Evolutionary conservation across 1,139 yeast genomes (phyloP).

Genomic region (Blastobotrys persicus): DNA sequence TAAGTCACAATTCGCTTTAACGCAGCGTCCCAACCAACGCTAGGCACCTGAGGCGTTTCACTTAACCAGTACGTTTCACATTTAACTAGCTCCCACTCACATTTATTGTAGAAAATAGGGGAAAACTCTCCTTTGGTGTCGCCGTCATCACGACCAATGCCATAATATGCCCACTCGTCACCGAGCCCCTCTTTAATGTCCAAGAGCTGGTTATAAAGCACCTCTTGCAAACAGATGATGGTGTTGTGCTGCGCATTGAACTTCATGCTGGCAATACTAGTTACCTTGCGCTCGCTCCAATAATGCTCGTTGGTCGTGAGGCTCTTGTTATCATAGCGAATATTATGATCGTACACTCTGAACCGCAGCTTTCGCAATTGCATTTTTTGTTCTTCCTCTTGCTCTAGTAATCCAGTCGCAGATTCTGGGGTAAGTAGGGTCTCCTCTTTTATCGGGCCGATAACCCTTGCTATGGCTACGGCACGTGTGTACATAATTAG

Average conservation of each 20-base stretch:
- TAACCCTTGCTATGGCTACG: too few relatives aligned
- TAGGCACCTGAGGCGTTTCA: constrained; percentile 39
- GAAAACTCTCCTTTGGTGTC: constrained; percentile 45
- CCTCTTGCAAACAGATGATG: constrained; percentile 56
- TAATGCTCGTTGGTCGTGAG: constrained; percentile 41
- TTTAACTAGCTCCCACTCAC: constrained; percentile 42
- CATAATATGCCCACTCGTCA: constrained; percentile 44
- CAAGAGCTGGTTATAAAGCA: constrained; percentile 48
- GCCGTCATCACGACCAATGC: constrained; percentile 52
- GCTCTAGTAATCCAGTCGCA: not conserved
- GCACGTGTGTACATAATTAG: too few relatives aligned
- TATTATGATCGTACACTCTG: constrained; percentile 53
- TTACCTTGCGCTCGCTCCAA: constrained; percentile 46
- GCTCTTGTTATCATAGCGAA: constrained; percentile 43
- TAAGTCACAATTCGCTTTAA: constrained; percentile 46
- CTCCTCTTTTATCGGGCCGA: too few relatives aligned
- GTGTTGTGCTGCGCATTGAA: constrained; percentile 40
- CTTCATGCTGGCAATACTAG: constrained; percentile 44
- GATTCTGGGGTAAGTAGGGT: too few relatives aligned
- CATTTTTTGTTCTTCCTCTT: not conserved
- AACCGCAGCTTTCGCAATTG: constrained; percentile 25
- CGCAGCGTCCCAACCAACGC: constrained; percentile 56
- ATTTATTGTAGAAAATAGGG: constrained; percentile 43
- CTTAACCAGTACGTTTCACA: constrained; percentile 36
- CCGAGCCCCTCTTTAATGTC: constrained; percentile 43